Base-by-base conservation (phyloP, 768 basidiomycete species). In the Tricholoma flavovirens region DNA sequence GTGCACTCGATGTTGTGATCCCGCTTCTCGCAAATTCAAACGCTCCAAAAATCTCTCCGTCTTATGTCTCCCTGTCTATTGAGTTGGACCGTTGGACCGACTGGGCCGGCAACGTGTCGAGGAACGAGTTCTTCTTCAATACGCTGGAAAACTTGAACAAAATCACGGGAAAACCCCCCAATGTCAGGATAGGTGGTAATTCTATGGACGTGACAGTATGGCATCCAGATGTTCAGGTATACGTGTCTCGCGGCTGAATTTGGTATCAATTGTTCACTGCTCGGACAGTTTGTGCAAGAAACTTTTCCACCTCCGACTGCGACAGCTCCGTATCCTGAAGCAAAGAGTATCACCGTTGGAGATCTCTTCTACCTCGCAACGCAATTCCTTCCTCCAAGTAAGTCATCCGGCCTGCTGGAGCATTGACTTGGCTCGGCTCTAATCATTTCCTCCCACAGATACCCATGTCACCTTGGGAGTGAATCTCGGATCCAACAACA, bases 11-110 rank as follows among this genome's bases (percentile, higher is more conserved):
- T 38, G 72, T 83, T 26, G 58, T 73, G 0, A 60, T 85, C 21
- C 72, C 78, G 12, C 57, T 75, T 35, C 55, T 60, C 3, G 63
- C 73, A 15, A 78, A 78, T 2, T 52, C 61, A 4, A 60, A 50
- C 29, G 72, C 79, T 3, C 64, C 69, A 8, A 58, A 59, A 1
- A 67, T 85, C 1, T 65, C 71, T 5, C 73, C 74, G 6, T 78
- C 79, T 10, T 68, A 86, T 11, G 60, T 87, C 24, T 84, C 83
- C 0, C 79, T 87, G 60, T 88, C 86, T 29, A 79, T 88, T 53
- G 87, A 87, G 62, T 81, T 85, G 66, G 86, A 88, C 60, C 73
- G 82, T 30, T 88, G 85, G 85, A 71, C 75, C 9, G 86, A 87
- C 58, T 89, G 87, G 86, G 70, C 70, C 10, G 86, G 87, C 1